Evolutionary conservation across 176 grass and related monocot genomes (phyloP).

Genomic region (Carex myosuroides): DNA sequence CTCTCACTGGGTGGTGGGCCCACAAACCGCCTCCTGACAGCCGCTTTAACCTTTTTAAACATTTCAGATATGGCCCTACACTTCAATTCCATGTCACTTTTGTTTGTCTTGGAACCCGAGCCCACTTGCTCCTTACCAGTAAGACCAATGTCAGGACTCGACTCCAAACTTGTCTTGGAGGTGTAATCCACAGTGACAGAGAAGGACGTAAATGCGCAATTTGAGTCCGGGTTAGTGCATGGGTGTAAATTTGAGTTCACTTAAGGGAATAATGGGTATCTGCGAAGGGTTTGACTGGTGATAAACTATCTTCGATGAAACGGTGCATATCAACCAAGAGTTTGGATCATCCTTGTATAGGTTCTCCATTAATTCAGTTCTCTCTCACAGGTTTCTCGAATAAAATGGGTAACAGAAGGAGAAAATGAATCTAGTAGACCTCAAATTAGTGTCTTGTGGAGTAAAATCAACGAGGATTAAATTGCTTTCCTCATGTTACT

Average conservation of each 20-base stretch:
- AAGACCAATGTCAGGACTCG: not conserved
- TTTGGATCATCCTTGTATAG: constrained; percentile 49
- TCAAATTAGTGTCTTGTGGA: too few relatives aligned
- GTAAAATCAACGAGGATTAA: too few relatives aligned
- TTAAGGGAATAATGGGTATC: constrained; percentile 33
- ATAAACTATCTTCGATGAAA: constrained; percentile 56
- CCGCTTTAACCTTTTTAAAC: constrained; percentile 43
- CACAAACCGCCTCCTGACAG: constrained; percentile 43
- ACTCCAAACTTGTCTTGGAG: too few relatives aligned
- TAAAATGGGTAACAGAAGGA: not conserved
- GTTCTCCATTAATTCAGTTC: not conserved
- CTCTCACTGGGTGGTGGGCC: constrained; percentile 45
- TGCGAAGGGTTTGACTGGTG: constrained; percentile 33
- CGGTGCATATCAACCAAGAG: constrained; percentile 69
- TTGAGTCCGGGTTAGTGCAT: constrained; percentile 13
- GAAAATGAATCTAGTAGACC: not conserved
- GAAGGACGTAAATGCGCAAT: too few relatives aligned
- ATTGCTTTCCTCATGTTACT: too few relatives aligned
- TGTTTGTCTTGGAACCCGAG: not conserved
- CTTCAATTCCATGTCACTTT: constrained; percentile 17
- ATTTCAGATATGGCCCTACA: constrained; percentile 38
- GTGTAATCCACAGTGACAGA: too few relatives aligned
- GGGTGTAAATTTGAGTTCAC: constrained; percentile 6
- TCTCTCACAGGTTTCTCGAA: not conserved
- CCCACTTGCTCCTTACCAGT: constrained; percentile 11